phyloP scores from a whole-genome alignment of 2,329 filamentous ascomycete genomes.

The Scedosporium apiospermum region DNA sequence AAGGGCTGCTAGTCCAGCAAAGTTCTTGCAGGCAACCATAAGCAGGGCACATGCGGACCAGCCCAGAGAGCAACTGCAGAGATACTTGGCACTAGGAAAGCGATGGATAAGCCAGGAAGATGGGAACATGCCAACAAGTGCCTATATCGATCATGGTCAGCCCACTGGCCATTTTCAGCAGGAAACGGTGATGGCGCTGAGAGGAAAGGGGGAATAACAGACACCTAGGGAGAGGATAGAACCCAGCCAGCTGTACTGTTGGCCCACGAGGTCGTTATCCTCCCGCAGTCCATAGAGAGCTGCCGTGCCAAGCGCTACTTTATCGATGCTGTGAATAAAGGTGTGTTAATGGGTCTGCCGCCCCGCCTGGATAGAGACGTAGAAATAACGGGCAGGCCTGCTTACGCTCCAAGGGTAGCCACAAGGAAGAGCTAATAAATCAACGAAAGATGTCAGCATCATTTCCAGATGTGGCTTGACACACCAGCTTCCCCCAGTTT shows the following conservation, averaged over 20 bases:
- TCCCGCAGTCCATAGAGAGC: constrained; percentile 29
- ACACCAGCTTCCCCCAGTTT: too few species aligned
- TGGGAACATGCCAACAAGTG: background rate
- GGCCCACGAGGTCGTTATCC: constrained; percentile 22
- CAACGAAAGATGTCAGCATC: too few species aligned
- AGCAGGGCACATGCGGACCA: constrained; percentile 28
- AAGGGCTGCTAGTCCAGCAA: constrained; percentile 29
- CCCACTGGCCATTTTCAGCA: too few species aligned
- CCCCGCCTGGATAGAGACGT: too few species aligned
- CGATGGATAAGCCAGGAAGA: background rate
- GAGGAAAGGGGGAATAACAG: background rate
- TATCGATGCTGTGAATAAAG: too few species aligned
- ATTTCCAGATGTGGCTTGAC: too few species aligned
- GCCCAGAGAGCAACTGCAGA: background rate
- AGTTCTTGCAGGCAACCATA: constrained; percentile 30
- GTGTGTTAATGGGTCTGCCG: too few species aligned
- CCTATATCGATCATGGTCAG: too few species aligned
- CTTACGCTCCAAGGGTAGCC: too few species aligned
- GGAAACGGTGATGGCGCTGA: background rate
- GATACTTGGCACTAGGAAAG: constrained; percentile 16
- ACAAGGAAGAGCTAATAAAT: too few species aligned
- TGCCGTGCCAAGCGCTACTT: constrained; percentile 19
- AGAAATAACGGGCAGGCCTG: too few species aligned
- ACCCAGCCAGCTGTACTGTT: constrained; percentile 28
- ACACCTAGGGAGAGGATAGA: constrained; percentile 27